phyloP scores from a whole-genome alignment of 2,329 filamentous ascomycete species.

The Chaetomium olivaceum region DNA sequence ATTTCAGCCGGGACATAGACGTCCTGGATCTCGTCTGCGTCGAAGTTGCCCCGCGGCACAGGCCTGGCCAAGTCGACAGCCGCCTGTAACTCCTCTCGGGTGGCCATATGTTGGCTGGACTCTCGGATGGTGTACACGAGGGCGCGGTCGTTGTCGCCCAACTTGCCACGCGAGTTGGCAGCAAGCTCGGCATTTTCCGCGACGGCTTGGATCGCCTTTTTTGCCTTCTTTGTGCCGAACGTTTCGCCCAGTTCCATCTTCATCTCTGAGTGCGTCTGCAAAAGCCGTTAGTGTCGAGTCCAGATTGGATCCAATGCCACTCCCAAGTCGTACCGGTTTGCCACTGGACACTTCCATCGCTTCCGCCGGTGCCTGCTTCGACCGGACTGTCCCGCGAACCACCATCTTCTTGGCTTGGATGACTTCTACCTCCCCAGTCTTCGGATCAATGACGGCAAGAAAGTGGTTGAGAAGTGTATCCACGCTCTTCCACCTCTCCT shows the following conservation, averaged over 20 bases:
- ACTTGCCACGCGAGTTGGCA: slow-evolving; percentile 46
- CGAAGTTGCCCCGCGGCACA: slow-evolving; percentile 67
- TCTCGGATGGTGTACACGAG: slow-evolving; percentile 65
- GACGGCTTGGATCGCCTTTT: slow-evolving; percentile 68
- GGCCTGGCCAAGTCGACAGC: slow-evolving; percentile 69
- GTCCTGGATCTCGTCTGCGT: slow-evolving; percentile 66
- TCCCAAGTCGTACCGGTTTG: slow-evolving; percentile 39
- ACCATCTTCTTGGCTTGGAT: slow-evolving; percentile 66
- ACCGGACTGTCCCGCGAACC: slow-evolving; percentile 57
- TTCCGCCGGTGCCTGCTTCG: slow-evolving; percentile 53
- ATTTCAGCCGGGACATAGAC: slow-evolving; percentile 70
- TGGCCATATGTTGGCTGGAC: slow-evolving; percentile 65
- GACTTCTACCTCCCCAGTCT: slow-evolving; percentile 59
- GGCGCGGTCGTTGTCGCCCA: slow-evolving; percentile 57
- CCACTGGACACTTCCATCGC: slow-evolving; percentile 43
- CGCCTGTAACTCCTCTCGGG: slow-evolving; percentile 64
- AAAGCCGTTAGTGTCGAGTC: slow-evolving; percentile 30
- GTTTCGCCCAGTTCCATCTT: slow-evolving; percentile 71
- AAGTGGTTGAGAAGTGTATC: slow-evolving; percentile 60
- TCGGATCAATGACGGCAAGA: slow-evolving; percentile 63
- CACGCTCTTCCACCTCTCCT: slow-evolving; percentile 47
- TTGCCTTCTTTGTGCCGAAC: slow-evolving; percentile 84
- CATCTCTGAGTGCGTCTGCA: slow-evolving; percentile 59
- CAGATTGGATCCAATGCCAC: not conserved
- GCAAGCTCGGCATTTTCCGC: slow-evolving; percentile 69